Evolutionary conservation across 768 basidiomycete species (phyloP).

Genomic region (Hygrocybe punicea): DNA sequence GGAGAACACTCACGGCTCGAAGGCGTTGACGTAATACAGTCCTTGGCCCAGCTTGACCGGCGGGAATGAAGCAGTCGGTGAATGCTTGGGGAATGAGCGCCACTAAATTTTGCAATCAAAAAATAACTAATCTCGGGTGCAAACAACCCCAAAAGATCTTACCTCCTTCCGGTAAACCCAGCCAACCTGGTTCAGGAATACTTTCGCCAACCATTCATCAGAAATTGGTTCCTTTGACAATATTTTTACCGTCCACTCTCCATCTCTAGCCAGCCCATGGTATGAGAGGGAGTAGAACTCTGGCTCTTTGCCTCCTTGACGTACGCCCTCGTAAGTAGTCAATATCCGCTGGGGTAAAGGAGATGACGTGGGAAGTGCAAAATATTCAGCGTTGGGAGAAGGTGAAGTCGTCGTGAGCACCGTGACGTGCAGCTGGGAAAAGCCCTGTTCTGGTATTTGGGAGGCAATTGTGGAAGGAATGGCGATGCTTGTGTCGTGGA

Average conservation of each 20-base stretch:
- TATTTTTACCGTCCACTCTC: conserved; percentile 80
- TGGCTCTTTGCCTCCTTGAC: conserved; percentile 55
- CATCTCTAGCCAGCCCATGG: conserved; percentile 55
- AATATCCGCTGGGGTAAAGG: conserved; percentile 62
- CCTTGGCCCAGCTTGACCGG: conserved; percentile 74
- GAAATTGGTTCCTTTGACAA: conserved; percentile 66
- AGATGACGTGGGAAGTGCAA: conserved; percentile 48
- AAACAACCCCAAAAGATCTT: conserved; percentile 10
- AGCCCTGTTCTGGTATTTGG: conserved; percentile 65
- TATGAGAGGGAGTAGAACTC: conserved; percentile 88
- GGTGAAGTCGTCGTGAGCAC: conserved; percentile 75
- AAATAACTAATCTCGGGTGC: neutral
- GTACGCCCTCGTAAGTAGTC: conserved; percentile 63
- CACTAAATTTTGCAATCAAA: conserved; percentile 46
- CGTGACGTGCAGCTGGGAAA: conserved; percentile 85
- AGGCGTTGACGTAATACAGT: conserved; percentile 87
- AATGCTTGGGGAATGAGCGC: conserved; percentile 75
- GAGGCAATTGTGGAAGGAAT: conserved; percentile 48
- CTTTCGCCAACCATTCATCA: conserved; percentile 63
- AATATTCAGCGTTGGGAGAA: conserved; percentile 61
- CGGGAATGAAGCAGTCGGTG: conserved; percentile 65
- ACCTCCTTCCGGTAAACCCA: conserved; percentile 86
- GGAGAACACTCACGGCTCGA: conserved; percentile 69
- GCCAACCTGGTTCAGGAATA: conserved; percentile 65
- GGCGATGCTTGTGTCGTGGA: conserved; percentile 60